A percentile compares a stretch with the other conserved stretches of the same genome.
Conservation (phyloP, 148 eudicot genomes). For the Rhododendron ovatum region DNA sequence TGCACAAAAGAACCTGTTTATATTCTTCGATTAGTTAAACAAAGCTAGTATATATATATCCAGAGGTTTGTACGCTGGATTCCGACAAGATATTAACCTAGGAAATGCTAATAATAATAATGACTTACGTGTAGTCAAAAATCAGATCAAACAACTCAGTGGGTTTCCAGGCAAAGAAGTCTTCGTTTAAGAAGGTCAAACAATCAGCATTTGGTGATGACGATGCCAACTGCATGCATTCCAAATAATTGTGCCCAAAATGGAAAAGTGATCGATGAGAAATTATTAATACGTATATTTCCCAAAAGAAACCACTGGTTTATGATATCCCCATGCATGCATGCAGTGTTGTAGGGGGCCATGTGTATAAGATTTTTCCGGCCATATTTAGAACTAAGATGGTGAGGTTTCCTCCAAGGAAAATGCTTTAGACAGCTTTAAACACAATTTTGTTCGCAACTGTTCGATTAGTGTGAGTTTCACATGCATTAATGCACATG, state of each 20-base stretch:
- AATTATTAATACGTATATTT: no score
- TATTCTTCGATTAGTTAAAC: neutral
- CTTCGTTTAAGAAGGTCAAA: constrained; percentile 47
- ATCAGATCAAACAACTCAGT: constrained; percentile 75
- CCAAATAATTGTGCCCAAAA: constrained; percentile 10
- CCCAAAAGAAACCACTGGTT: neutral
- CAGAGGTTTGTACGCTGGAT: no score
- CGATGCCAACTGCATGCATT: constrained; percentile 49
- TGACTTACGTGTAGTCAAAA: constrained; percentile 85
- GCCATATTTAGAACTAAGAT: neutral
- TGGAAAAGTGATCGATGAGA: no score
- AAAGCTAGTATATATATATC: neutral
- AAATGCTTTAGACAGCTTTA: neutral
- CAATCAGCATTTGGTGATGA: constrained; percentile 45
- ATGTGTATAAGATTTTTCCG: no score
- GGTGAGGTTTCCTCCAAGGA: neutral
- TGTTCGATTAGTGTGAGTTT: no score
- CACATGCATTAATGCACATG: no score
- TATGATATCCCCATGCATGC: no score
- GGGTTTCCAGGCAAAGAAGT: constrained; percentile 78
- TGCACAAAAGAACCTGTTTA: constrained; percentile 85
- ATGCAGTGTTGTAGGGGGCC: no score
- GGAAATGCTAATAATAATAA: neutral
- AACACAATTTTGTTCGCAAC: no score
- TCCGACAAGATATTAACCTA: neutral